Base-by-base conservation (phyloP, 2,329 filamentous ascomycete species). In the Sarocladiaceae sp. region DNA sequence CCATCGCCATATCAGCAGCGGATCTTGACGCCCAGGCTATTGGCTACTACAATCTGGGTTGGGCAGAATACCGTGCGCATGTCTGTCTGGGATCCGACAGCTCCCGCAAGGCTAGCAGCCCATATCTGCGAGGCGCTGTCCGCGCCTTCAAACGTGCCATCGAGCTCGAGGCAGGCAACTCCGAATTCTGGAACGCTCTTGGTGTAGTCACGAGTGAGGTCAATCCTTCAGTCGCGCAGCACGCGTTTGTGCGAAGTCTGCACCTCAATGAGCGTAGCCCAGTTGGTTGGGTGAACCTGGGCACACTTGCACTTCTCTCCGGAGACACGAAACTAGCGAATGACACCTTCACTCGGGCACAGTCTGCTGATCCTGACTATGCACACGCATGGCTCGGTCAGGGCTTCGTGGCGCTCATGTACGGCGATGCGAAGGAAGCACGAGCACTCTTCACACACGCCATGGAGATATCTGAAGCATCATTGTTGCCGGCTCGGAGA, bases 21-120 rank as follows among this genome's bases (percentile, higher is more conserved):
- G 92, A 99, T 62, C 66, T 82, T 7, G 89, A 97, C 65, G 92
- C 93, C 3, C 92, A 95, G 68, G 90, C 94, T 1, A 89, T 97
- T n/a, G 90, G 92, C 0, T 94, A 93, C 79, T 99, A 96, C 70
- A 99, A 99, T 62, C 75, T 99, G 17, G 94, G 94, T 37, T 97
- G 92, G 89, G 88, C 90, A 1, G 94, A 99, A 66, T 84, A 94
- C 64, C 82, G 87, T 40, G 88, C 91, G 1, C 89, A 95, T 63
- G 72, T 76, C 11, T 89, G 83, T 62, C 73, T 90, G 18, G 79
- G 78, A 31, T 65, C 66, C 1, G 64, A 69, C 3, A 62, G 77
- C 44, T 73, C 71, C 31, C 84, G 83, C 61, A 86, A 78, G 61
- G 75, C 78, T 17, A 79, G 83, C 62, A 79, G 78, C 58, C 31